phyloP scores from a whole-genome alignment of 2,329 filamentous ascomycete species.

The Colletotrichum sp. region DNA sequence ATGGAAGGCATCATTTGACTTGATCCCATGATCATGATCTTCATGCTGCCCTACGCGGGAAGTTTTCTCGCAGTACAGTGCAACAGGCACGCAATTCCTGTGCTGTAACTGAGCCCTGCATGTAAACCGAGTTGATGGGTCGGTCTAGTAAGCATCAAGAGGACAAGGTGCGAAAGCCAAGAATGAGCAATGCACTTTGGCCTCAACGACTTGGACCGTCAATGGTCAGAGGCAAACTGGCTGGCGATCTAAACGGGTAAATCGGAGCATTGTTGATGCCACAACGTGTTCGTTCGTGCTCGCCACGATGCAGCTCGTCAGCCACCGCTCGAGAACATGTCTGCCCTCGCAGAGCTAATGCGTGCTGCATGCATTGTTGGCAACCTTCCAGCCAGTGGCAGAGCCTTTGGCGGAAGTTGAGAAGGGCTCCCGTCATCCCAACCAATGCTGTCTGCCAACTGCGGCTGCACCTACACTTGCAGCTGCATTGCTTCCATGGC shows the following conservation, averaged over 20 bases:
- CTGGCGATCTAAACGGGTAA: neutral
- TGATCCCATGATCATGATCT: neutral
- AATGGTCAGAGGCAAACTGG: neutral
- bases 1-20: neutral
- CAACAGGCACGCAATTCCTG: neutral
- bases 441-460: neutral
- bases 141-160: neutral
- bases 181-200: neutral
- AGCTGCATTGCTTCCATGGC: neutral
- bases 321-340: neutral
- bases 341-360: neutral
- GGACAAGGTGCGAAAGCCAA: neutral
- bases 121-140: neutral
- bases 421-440: neutral
- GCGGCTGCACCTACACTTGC: neutral
- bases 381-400: neutral
- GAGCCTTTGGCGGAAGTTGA: neutral
- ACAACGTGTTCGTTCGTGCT: neutral
- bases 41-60: neutral
- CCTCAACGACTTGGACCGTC: neutral
- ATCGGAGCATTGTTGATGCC: neutral
- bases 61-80: neutral
- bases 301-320: neutral
- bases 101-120: neutral
- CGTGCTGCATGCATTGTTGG: conserved; percentile 2